These are phyloP conservation scores for Beauveria sp. DNA, from an alignment of 2,329 filamentous ascomycete genomes.

Conservation along the genomic window DNA sequence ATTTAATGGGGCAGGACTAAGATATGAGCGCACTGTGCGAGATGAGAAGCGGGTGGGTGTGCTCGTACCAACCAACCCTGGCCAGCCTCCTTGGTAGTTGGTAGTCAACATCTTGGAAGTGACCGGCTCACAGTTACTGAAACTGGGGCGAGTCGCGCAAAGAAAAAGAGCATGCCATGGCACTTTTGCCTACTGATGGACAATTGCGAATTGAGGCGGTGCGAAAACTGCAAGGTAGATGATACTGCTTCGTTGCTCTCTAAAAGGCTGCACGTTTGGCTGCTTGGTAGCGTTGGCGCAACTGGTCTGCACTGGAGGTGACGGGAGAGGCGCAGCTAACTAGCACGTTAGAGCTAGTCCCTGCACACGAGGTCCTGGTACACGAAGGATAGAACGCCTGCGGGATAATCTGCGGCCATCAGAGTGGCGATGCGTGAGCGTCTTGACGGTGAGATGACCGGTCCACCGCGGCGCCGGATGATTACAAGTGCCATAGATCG, in stretches of 20 bases:
- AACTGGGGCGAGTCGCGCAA: not conserved
- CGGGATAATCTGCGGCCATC: not conserved
- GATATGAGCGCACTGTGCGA: conserved; percentile 8
- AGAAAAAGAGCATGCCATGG: not conserved
- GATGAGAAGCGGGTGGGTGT: not conserved
- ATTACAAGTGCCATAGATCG: conserved; percentile 6
- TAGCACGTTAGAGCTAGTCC: not conserved
- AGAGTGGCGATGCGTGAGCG: not conserved
- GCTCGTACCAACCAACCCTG: not conserved
- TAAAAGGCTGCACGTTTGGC: not conserved
- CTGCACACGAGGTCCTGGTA: not conserved
- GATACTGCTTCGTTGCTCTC: not conserved
- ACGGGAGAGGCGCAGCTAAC: not conserved
- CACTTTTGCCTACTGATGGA: not conserved
- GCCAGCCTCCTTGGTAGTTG: not conserved
- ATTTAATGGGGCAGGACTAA: conserved; percentile 5
- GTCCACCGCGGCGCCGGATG: not conserved
- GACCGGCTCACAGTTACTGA: not conserved
- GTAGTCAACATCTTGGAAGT: not conserved
- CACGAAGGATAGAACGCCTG: not conserved
- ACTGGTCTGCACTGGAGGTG: not conserved
- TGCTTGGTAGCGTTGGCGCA: not conserved
- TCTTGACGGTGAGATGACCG: conserved; percentile 1
- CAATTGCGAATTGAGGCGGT: not conserved
- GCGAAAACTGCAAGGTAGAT: not conserved